Percentiles rank a stretch among this genome's conserved stretches.
Conservation (phyloP, 768 basidiomycete genomes). For the Naganishia randhawae region DNA sequence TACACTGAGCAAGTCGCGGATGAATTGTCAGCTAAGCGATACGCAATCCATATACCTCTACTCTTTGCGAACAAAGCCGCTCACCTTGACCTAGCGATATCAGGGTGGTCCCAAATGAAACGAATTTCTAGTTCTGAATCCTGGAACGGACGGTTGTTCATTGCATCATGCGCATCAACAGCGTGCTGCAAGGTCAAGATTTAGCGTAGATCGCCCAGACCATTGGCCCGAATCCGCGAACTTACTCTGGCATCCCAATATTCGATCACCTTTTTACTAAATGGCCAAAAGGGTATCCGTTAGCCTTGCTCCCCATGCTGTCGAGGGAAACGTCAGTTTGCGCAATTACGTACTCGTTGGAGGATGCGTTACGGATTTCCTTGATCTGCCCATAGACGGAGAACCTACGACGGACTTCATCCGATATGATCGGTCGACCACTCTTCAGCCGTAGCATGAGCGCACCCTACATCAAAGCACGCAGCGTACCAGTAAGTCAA, state of each 20-base stretch:
- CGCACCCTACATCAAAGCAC: slow-evolving; percentile 61
- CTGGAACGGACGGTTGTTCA: slow-evolving; percentile 71
- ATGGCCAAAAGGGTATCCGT: not conserved
- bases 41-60: no score
- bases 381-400: slow-evolving; percentile 89
- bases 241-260: slow-evolving; percentile 82
- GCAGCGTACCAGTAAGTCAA: not conserved
- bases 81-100: slow-evolving; percentile 17
- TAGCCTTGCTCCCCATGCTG: slow-evolving; percentile 47
- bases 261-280: slow-evolving; percentile 85
- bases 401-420: slow-evolving; percentile 66
- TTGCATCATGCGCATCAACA: slow-evolving; percentile 55
- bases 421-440: slow-evolving; percentile 12
- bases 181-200: not conserved
- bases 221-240: not conserved
- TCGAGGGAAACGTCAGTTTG: slow-evolving; percentile 64
- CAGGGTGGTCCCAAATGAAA: slow-evolving; percentile 73
- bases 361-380: slow-evolving; percentile 57
- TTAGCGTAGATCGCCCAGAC: not conserved
- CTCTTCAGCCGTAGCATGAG: slow-evolving; percentile 54
- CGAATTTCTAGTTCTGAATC: slow-evolving; percentile 85
- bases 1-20: not conserved
- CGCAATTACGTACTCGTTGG: slow-evolving; percentile 51
- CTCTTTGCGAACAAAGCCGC: not conserved
- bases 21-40: slow-evolving; percentile 13